Evolutionary conservation across 257 asterid species (phyloP), one percentile per base, ranked within the genome.

Genomic region (Knoxia roxburghii): DNA sequence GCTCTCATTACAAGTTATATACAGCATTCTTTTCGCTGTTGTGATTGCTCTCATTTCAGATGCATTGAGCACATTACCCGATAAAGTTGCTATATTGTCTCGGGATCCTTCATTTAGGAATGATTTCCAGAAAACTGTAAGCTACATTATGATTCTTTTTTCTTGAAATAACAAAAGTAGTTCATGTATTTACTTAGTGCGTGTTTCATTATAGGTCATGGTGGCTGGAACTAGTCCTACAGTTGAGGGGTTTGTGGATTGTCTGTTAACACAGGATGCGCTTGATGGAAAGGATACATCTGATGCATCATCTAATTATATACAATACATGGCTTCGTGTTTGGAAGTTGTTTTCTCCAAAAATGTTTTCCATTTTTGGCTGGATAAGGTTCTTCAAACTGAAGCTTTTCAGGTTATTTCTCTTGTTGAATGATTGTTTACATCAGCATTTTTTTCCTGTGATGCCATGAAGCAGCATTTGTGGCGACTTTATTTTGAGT

Each of bases 361-460:
- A 79, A 94, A 94, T 60, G 88, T 84, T 61, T 90, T 94, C 87
- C 89, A 90, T 77, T 94, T 87, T 82, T 88, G 87, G 89, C 83
- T 90, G 75, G 88, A 85, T 71, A 87, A 84, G 85, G 85, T 94
- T 78, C 95, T 94, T 64, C 86, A 74, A 29, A 82, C 89, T 55
- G 92, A 95, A 76, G 97, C 97, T 61, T 94, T 85, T 85, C 94
- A 82, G 96, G 99, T 94, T 68, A 69, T 76, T 40, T 55, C 68
- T 32, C 50, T n/a, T 66, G 35, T 13, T 6, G 14, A n/a, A 13
- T 50, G 32, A 11, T 39, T 33, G 55, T 51, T 14, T 50, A 17
- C 11, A 27, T 9, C 7, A 10, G 3, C 6, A 10, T 49, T 32
- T 32, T 51, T 37, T n/a, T 20, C 30, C 5, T 30, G 46, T 48